phyloP scores from a whole-genome alignment of 169 alveolate species.

The Toxoplasma gondii region DNA sequence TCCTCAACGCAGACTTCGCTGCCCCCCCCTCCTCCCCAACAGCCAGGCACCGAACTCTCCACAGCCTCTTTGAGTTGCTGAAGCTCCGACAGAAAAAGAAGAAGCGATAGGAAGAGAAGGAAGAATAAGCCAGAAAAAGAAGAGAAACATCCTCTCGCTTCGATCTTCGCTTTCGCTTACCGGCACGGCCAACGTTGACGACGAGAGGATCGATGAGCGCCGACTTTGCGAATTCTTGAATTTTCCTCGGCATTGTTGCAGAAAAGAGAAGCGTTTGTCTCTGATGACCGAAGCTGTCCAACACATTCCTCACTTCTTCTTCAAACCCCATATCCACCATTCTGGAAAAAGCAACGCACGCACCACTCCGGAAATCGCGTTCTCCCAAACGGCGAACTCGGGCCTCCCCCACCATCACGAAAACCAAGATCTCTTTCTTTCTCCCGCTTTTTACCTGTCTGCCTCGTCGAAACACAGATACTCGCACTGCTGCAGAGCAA shows the following conservation, averaged over 20 bases:
- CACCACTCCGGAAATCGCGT: background rate
- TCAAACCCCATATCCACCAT: constrained; percentile 97
- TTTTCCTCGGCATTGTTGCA: constrained; percentile 97
- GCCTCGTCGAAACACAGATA: constrained; percentile 97
- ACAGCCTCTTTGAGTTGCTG: too few species aligned
- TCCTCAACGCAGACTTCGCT: too few species aligned
- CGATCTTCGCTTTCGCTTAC: background rate
- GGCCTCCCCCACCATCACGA: background rate
- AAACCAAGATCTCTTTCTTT: background rate
- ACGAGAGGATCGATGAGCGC: constrained; percentile 92
- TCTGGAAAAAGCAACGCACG: constrained; percentile 49
- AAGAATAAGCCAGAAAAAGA: background rate
- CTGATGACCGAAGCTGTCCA: constrained; percentile 90
- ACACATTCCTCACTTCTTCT: constrained; percentile 92
- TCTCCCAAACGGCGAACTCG: background rate
- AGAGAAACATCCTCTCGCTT: background rate
- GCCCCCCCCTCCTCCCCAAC: too few species aligned
- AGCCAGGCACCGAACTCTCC: too few species aligned
- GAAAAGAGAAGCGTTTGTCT: constrained; percentile 95
- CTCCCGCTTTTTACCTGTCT: constrained; percentile 81
- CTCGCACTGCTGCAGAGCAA: constrained; percentile 89
- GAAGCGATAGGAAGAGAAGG: background rate
- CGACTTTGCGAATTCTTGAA: constrained; percentile 95
- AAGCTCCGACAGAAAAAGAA: too few species aligned
- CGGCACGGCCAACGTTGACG: constrained; percentile 94